Evolutionary conservation across 495 filamentous ascomycete genomes (phyloP).

Genomic region (Choiromyces venosus): DNA sequence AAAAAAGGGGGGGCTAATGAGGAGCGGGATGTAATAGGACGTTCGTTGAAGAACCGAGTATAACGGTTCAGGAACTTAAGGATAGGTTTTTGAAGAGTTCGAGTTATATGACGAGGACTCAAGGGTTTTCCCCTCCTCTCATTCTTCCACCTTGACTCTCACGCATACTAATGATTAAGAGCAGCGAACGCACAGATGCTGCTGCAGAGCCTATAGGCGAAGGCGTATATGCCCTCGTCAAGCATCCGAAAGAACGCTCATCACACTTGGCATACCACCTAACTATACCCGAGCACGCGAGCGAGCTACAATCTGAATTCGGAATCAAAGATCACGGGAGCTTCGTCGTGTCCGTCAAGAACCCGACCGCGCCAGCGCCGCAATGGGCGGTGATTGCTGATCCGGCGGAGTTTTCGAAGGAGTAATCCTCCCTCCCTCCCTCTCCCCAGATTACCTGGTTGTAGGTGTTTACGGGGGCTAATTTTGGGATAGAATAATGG

Average conservation of each 20-base stretch:
- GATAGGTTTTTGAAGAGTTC: slow-evolving; percentile 61
- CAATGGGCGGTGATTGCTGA: slow-evolving; percentile 58
- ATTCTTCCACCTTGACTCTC: background rate
- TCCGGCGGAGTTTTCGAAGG: slow-evolving; percentile 64
- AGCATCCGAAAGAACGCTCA: slow-evolving; percentile 54
- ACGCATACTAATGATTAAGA: background rate
- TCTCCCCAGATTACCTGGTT: background rate
- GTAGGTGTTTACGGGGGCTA: slow-evolving; percentile 11
- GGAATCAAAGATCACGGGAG: slow-evolving; percentile 67
- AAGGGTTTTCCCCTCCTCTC: slow-evolving; percentile 44
- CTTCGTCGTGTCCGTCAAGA: slow-evolving; percentile 75
- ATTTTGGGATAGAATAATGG: slow-evolving; percentile 50
- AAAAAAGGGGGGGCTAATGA: background rate
- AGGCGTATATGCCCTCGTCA: slow-evolving; percentile 78
- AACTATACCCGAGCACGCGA: slow-evolving; percentile 59
- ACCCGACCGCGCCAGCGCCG: slow-evolving; percentile 65
- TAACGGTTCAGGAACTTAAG: slow-evolving; percentile 64
- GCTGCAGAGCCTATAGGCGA: slow-evolving; percentile 72
- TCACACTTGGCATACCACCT: slow-evolving; percentile 78
- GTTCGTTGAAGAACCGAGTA: slow-evolving; percentile 74
- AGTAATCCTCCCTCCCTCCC: slow-evolving; percentile 49
- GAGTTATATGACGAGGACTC: slow-evolving; percentile 73
- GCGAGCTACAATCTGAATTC: slow-evolving; percentile 70
- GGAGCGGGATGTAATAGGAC: slow-evolving; percentile 38
- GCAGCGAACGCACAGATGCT: slow-evolving; percentile 59